Percentiles rank a stretch among this genome's conserved stretches.
phyloP scores from a whole-genome alignment of 495 filamentous ascomycete genomes.

The Pyrenula aspistea region DNA sequence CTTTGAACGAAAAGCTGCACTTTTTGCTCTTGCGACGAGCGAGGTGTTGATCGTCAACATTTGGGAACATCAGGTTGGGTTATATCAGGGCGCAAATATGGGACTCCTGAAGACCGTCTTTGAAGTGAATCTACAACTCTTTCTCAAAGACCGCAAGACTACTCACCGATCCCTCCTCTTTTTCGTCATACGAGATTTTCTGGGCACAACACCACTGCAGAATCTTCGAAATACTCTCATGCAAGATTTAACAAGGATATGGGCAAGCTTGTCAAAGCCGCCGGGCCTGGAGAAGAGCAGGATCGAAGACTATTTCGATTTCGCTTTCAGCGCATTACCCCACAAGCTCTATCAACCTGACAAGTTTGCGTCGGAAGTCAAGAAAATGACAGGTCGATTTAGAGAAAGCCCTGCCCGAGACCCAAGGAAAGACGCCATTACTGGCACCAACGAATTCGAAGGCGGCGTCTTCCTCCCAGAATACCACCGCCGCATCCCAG shows the following conservation, averaged over 20 bases:
- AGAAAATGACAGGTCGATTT: constrained; percentile 71
- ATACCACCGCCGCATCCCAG: constrained; percentile 91
- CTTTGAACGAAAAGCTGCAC: constrained; percentile 93
- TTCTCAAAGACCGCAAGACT: constrained; percentile 86
- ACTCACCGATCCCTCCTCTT: constrained; percentile 88
- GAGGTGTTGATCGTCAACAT: constrained; percentile 98
- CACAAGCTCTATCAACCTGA: constrained; percentile 95
- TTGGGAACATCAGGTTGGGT: constrained; percentile 96
- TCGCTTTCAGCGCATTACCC: constrained; percentile 88
- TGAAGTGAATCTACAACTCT: constrained; percentile 93
- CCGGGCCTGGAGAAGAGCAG: constrained; percentile 73
- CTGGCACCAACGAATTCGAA: constrained; percentile 54
- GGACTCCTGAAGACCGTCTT: constrained; percentile 95
- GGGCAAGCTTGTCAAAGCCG: constrained; percentile 85
- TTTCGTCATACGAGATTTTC: constrained; percentile 95
- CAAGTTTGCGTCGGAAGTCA: constrained; percentile 72
- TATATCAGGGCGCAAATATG: constrained; percentile 99
- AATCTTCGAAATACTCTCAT: constrained; percentile 83
- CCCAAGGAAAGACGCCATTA: constrained; percentile 35
- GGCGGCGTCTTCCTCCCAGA: constrained; percentile 81
- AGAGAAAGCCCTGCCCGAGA: constrained; percentile 58
- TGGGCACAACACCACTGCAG: constrained; percentile 77
- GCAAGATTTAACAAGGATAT: constrained; percentile 82
- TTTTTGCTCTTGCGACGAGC: constrained; percentile 94
- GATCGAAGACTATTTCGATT: constrained; percentile 96